phyloP scores from a whole-genome alignment of 805 yeast genomes.

The Candida glaebosa region DNA sequence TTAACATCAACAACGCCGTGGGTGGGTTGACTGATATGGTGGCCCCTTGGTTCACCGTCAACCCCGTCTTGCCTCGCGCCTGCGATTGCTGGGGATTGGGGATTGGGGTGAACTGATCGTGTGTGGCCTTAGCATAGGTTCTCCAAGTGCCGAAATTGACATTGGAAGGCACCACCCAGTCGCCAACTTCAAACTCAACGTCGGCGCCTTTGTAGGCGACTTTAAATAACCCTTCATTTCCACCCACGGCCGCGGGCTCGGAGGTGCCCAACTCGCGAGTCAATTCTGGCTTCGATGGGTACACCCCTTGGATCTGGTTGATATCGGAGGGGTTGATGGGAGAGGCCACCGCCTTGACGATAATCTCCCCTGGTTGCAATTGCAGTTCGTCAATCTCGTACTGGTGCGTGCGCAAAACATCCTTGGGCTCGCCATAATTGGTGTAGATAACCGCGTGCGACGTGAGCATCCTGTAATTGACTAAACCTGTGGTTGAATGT shows the following conservation, averaged over 20 bases:
- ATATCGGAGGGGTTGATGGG: slow-evolving; percentile 45
- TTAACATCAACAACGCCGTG: slow-evolving; percentile 87
- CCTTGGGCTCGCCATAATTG: slow-evolving; percentile 63
- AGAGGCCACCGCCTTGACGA: slow-evolving; percentile 36
- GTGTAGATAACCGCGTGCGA: slow-evolving; percentile 68
- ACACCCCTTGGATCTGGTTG: slow-evolving; percentile 46
- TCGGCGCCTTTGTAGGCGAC: slow-evolving; percentile 63
- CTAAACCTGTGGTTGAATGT: background rate
- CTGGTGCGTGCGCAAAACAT: slow-evolving; percentile 50
- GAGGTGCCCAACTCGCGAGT: slow-evolving; percentile 51
- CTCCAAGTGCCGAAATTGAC: slow-evolving; percentile 95
- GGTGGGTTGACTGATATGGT: slow-evolving; percentile 90
- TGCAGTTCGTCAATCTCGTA: slow-evolving; percentile 47
- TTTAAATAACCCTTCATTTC: slow-evolving; percentile 94
- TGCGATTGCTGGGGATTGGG: slow-evolving; percentile 50
- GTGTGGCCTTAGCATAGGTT: slow-evolving; percentile 50
- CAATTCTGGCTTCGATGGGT: slow-evolving; percentile 47
- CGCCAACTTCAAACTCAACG: slow-evolving; percentile 61
- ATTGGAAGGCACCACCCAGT: slow-evolving; percentile 78
- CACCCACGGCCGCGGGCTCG: slow-evolving; percentile 75
- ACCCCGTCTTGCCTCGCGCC: slow-evolving; percentile 29
- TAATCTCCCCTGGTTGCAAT: slow-evolving; percentile 31
- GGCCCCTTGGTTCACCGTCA: slow-evolving; percentile 63
- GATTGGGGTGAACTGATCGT: slow-evolving; percentile 53
- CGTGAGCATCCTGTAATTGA: slow-evolving; percentile 31